These are phyloP conservation scores for Leucocoprinus leucothites DNA, from an alignment of 768 basidiomycete species.

Conservation along the genomic window DNA sequence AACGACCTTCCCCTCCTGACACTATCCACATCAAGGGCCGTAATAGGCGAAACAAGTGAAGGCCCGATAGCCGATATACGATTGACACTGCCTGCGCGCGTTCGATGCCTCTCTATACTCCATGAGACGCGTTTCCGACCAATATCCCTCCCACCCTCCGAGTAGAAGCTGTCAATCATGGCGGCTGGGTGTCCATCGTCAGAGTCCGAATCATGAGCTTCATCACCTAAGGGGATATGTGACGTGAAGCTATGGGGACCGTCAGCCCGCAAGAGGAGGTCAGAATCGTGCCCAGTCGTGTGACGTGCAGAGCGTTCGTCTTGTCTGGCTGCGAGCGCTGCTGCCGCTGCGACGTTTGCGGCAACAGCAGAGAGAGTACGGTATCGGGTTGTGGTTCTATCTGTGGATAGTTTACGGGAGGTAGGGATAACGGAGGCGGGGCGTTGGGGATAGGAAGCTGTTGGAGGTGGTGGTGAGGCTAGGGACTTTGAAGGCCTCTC, in stretches of 20 bases:
- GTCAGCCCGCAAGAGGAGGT: slow-evolving; percentile 5
- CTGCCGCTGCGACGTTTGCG: slow-evolving; percentile 69
- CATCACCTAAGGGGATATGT: slow-evolving; percentile 9
- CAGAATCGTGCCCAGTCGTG: not conserved
- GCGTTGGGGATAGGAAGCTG: slow-evolving; percentile 23
- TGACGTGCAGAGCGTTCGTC: slow-evolving; percentile 16
- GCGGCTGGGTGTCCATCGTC: slow-evolving; percentile 52
- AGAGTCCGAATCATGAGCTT: slow-evolving; percentile 34
- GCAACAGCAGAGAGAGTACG: slow-evolving; percentile 68
- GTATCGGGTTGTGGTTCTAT: slow-evolving; percentile 57
- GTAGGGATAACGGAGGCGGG: slow-evolving; percentile 32
- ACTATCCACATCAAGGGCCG: not conserved
- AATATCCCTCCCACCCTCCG: slow-evolving; percentile 53
- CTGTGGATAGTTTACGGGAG: slow-evolving; percentile 46
- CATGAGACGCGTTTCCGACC: slow-evolving; percentile 60
- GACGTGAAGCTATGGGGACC: slow-evolving; percentile 9
- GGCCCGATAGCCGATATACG: slow-evolving; percentile 31
- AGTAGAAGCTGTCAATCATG: slow-evolving; percentile 75
- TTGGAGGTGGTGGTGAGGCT: slow-evolving; percentile 32
- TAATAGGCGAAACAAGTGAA: slow-evolving; percentile 16
- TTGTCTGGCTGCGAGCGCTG: slow-evolving; percentile 64
- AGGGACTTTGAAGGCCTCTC: slow-evolving; percentile 30
- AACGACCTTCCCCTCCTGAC: slow-evolving; percentile 38
- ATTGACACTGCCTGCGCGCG: slow-evolving; percentile 46
- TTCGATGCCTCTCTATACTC: slow-evolving; percentile 53